These are phyloP conservation scores for Botrytis tulipae DNA, from an alignment of 2,329 filamentous ascomycete species.

Conservation along the genomic window DNA sequence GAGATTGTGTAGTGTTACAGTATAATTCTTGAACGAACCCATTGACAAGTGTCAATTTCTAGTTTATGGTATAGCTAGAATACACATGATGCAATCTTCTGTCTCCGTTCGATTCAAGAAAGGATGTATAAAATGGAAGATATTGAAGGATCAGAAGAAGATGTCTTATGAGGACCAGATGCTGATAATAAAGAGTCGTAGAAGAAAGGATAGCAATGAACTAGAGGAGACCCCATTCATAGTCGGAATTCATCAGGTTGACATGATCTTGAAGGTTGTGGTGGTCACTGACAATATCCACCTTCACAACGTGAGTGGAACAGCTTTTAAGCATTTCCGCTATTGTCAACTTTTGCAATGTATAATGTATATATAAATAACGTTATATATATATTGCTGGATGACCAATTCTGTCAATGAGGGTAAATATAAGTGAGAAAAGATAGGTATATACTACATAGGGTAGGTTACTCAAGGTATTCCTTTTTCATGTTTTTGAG, in stretches of 20 bases:
- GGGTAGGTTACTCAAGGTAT: not conserved
- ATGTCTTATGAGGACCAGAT: not conserved
- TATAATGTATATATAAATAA: not conserved
- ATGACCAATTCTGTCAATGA: not conserved
- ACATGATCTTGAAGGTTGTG: not conserved
- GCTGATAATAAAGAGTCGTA: not conserved
- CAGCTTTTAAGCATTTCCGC: not conserved
- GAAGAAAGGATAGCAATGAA: not conserved
- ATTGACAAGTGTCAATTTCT: too few relatives aligned
- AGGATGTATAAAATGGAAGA: not conserved
- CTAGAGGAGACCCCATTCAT: not conserved
- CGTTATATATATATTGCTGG: fast-evolving
- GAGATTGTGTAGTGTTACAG: too few relatives aligned
- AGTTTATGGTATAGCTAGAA: too few relatives aligned
- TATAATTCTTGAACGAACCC: not conserved
- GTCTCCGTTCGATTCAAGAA: not conserved
- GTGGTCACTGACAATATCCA: not conserved
- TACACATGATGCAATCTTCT: not conserved
- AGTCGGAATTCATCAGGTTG: not conserved
- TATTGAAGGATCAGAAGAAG: not conserved
- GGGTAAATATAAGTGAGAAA: too few relatives aligned
- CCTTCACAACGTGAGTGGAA: too few relatives aligned
- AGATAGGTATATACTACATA: not conserved
- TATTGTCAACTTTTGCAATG: not conserved
- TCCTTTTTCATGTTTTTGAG: not conserved